Evolutionary conservation across 345 rosid species (phyloP), one percentile per base, ranked within the genome.

Genomic region (Euphorbia peplus): DNA sequence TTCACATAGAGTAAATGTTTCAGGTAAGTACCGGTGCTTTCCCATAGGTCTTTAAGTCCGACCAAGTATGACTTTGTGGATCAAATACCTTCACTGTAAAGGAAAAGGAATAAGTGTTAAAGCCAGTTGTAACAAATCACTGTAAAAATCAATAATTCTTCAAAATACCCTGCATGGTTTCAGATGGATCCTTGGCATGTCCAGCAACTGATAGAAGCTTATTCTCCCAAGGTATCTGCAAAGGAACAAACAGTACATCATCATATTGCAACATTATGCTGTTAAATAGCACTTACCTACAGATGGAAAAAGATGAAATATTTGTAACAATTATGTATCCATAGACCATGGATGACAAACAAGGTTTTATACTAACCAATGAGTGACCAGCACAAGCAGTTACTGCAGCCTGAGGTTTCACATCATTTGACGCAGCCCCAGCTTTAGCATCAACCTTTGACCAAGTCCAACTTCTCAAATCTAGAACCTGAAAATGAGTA

Each of bases 351-450:
- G 54, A 75, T 9, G 39, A 44, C 60, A 73, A 69, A 66, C 19
- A 42, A 47, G 59, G 53, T 42, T 46, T 41, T 52, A 19, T 24
- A 84, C 98, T 81, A 68, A 95, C 99, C 98, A 95, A 78, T 30
- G 96, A 88, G 85, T 90, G 99, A 78, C 99, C 99, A 65, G 99
- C 98, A 80, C 99, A 95, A 59, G 96, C 85, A 70, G 86, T 74
- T 65, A 85, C 61, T 50, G 80, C 64, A 41, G 81, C 72, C 25
- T 81, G 84, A 72, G 90, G 60, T 24, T 80, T 76, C 5, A 85
- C 77, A 70, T 90, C 93, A 30, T 70, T 70, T 28, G 90, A 74
- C 67, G 86, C 92, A 70, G 79, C 66, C 53, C 68, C 88, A 73
- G 54, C 74, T 83, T 88, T 88, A 66, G 85, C 83, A 77, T 87